Evolutionary conservation across 2,329 filamentous ascomycete species (phyloP), one percentile per base, ranked within the genome.

Genomic region (Aspergillus alliaceus): DNA sequence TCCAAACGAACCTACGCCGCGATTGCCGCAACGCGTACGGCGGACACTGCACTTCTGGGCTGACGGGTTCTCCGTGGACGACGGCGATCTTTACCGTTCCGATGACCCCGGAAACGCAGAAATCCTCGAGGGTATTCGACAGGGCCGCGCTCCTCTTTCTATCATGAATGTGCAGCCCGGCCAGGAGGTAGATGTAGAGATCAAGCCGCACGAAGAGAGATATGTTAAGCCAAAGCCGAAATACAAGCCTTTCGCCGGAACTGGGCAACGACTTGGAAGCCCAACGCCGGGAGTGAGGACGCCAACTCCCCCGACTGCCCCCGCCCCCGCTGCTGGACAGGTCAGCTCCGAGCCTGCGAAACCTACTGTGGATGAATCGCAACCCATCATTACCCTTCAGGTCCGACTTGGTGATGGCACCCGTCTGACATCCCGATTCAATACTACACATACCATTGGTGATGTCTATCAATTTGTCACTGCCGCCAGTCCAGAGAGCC

Each of bases 11-110:
- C 73, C 76, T 53, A 65, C 70, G 18, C 68, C 76, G 25, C 74
- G 73, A 51, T 72, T 71, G 12, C 72, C 79, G n/a, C 75, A 79
- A 57, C 81, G 82, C 25, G 84, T 86, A 24, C 80, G 80, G 37
- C 79, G 86, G 54, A 83, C 80, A 24, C 79, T 88, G 40, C 84
- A 88, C 65, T 82, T 88, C 62, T 88, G 86, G 86, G 76, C 80
- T 6, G 84, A 88, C 68, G 86, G 86, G 22, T 87, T 88, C 66
- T 87, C 84, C 3, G 83, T 88, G 35, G 86, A 88, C 64, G 86
- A 88, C 59, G 86, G 86, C 5, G 80, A 84, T 31, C 79, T 88
- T 32, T 86, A 82, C 73, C 80, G 84, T 63, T 84, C 84, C 59
- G 84, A 87, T 60, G 85, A 88, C 65, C 84, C 85, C 1, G 79